Evolutionary conservation across 768 basidiomycete genomes (phyloP), one percentile per base, ranked within the genome.

Genomic region (Pulveroboletus frians): DNA sequence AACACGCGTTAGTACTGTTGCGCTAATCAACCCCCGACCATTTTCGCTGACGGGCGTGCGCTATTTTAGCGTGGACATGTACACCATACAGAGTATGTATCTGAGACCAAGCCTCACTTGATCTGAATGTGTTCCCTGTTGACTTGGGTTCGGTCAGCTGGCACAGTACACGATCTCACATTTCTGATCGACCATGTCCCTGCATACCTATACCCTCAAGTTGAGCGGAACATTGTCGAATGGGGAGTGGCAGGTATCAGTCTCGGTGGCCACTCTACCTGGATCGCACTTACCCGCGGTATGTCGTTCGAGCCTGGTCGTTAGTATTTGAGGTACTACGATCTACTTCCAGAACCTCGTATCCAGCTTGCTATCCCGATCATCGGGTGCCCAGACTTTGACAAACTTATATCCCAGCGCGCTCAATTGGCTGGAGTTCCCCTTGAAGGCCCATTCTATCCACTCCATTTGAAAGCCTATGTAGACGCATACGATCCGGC

Each of bases 201-300:
- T 1, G 66, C 81, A 0, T 85, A 84, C 60, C 64, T 94, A 9
- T 94, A 84, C 61, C 89, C 91, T 0, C 54, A 68, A 11, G 80
- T 70, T 10, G 83, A 90, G 55, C 73, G 79, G 23, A 62, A 59
- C 13, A 76, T 94, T 32, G 73, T 69, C 6, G 75, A 80, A 48
- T 96, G 85, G 84, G 80, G 81, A 10, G 73, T 86, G 3, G 76
- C 79, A 0, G 92, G 92, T 0, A 74, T 85, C 56, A 88, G 85
- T 52, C 78, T 96, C 1, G 92, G 92, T 1, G 92, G 91, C 0
- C 91, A 96, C 62, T 76, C 88, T 0, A 75, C 87, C 0, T 94
- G 92, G 91, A 74, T 86, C 27, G 71, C 75, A 2, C 75, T 90
- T 31, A 60, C 76, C 18, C 70, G 71, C 54, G 76, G 77, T 71